phyloP scores from a whole-genome alignment of 192 early-diverging fungal genomes.

The Lobosporangium transversale region DNA sequence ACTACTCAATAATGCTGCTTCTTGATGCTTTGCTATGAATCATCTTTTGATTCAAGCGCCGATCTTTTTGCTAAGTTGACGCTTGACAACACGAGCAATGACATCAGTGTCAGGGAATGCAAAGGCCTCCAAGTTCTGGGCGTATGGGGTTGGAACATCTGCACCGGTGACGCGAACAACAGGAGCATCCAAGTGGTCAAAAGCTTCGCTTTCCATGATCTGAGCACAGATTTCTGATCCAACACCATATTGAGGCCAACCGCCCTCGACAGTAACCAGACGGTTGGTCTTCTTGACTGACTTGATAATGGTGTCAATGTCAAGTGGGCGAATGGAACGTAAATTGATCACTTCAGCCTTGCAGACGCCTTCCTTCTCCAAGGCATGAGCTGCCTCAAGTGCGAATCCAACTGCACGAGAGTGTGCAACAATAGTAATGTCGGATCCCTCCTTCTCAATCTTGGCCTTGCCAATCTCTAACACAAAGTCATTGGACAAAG shows the following conservation, averaged over 20 bases:
- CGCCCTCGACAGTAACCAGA: conserved; percentile 94
- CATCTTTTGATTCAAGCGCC: conserved; percentile 19
- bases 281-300: conserved; percentile 98
- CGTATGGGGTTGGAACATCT: conserved; percentile 98
- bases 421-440: conserved; percentile 95
- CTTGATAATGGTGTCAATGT: conserved; percentile 89
- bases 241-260: conserved; percentile 94
- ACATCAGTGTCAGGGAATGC: conserved; percentile 85
- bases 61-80: conserved; percentile 62
- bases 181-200: conserved; percentile 96
- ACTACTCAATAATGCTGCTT: too few relatives aligned
- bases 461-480: conserved; percentile 97
- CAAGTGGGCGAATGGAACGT: conserved; percentile 95
- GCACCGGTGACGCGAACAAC: conserved; percentile 94
- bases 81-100: conserved; percentile 84
- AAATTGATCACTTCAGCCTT: conserved; percentile 96
- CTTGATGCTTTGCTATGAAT: too few relatives aligned
- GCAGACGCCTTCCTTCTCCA: conserved; percentile 81
- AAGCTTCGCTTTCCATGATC: conserved; percentile 97
- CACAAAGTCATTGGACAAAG: conserved; percentile 79
- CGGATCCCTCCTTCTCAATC: conserved; percentile 68
- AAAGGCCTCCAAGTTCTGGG: conserved; percentile 89
- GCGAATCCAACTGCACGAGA: conserved; percentile 88
- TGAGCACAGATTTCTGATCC: conserved; percentile 96
- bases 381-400: conserved; percentile 87